Base-by-base conservation (phyloP, 345 rosid species). In the Psidium friedrichsthalianum region DNA sequence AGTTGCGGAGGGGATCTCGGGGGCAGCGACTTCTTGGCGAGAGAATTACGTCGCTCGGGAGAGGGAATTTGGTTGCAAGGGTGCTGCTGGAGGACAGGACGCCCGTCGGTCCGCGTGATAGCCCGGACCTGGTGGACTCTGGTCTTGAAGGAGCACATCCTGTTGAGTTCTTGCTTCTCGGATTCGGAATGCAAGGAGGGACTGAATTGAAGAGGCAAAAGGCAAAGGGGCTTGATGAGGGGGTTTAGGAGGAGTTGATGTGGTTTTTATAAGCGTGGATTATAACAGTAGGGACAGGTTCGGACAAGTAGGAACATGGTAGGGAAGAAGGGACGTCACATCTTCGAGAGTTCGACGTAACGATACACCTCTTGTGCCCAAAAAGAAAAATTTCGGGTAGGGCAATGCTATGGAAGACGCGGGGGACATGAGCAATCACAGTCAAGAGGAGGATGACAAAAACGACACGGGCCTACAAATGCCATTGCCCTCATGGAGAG, bases 11-110 rank as follows among this genome's bases (percentile, higher is more conserved):
- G 88, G 42, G 88, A 0, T 56, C 86, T 82, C 51, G 52, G 51
- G 82, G 80, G 86, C 69, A 90, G 87, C 64, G 90, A 80, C 59
- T 86, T 76, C 83, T 91, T 93, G 84, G 91, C 91, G 42, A 89
- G 90, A n/a, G 93, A 90, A 84, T 86, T 90, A 25, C 89, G 85
- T 56, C 89, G 85, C 47, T 91, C 92, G 86, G 89, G 89, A 47
- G 81, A 86, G 8, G 93, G 94, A 83, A 91, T 87, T 89, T 91
- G 94, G 90, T 94, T 94, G 27, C 93, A 92, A 61, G 89, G 47
- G 20, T 69, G 92, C 42, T 94, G 98, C 56, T 95, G 94, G 84
- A 94, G 98, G 74, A 94, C 95, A 4, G 89, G 92, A 2, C 95
- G 92, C 36, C 94, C 96, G 57, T 92, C 90, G 88, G 91, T 90